phyloP scores from a whole-genome alignment of 345 rosid species.

The Populus ilicifolia region DNA sequence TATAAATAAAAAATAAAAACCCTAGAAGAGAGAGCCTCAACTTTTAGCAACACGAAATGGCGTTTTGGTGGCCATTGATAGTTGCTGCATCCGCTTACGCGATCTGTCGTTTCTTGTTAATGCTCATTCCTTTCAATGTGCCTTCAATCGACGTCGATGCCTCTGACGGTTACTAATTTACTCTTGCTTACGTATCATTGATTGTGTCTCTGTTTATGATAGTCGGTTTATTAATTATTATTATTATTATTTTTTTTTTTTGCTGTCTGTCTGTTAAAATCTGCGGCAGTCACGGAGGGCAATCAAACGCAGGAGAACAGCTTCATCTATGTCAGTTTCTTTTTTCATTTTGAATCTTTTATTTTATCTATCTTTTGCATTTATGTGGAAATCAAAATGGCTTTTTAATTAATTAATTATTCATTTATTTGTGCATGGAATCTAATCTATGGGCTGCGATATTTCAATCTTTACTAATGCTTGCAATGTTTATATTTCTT shows the following conservation, averaged over 20 bases:
- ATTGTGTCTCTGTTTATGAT: background rate
- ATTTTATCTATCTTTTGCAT: background rate
- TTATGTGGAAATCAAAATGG: background rate
- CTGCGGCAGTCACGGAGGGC: conserved; percentile 63
- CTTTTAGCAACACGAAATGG: conserved; percentile 24
- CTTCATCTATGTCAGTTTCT: conserved; percentile 80
- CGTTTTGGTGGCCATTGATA: conserved; percentile 88
- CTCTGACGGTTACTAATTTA: conserved; percentile 61
- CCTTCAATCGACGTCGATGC: conserved; percentile 93
- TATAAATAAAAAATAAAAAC: background rate
- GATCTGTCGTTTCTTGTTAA: conserved; percentile 77
- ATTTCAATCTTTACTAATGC: no score
- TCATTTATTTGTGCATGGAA: background rate
- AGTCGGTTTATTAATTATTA: background rate
- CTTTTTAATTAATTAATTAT: no score
- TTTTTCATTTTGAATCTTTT: background rate
- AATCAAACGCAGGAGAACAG: conserved; percentile 71
- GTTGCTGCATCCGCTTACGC: conserved; percentile 84
- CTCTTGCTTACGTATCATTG: background rate
- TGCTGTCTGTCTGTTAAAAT: conserved; percentile 4
- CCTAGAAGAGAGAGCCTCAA: background rate
- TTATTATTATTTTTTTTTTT: no score
- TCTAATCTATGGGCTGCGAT: no score
- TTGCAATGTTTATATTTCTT: no score
- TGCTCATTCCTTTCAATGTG: conserved; percentile 89